Percentiles rank a stretch among this genome's conserved stretches.
These are phyloP conservation scores for Aspergillus coremiiformis DNA, from an alignment of 495 filamentous ascomycete genomes.

Conservation along the genomic window DNA sequence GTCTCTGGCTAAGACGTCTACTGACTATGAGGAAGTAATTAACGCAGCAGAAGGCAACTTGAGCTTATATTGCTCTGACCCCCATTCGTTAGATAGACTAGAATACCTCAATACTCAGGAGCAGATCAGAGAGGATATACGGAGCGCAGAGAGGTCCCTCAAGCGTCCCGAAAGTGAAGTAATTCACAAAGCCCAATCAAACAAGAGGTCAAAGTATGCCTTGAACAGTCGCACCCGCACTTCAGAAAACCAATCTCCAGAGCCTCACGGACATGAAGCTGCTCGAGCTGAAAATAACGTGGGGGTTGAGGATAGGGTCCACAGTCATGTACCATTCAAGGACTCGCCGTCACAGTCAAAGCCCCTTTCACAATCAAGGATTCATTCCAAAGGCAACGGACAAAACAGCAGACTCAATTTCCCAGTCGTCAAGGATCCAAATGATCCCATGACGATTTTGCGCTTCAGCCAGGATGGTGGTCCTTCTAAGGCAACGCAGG, in stretches of 20 bases:
- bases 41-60: background rate
- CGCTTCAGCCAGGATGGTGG: conserved; percentile 61
- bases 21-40: background rate
- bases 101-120: background rate
- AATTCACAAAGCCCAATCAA: background rate
- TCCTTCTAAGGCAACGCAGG: conserved; percentile 32
- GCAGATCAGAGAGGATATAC: background rate
- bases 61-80: background rate
- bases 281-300: background rate
- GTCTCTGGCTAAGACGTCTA: background rate
- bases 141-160: conserved; percentile 4
- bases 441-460: conserved; percentile 54
- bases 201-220: conserved; percentile 20
- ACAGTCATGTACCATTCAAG: background rate
- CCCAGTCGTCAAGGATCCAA: conserved; percentile 72
- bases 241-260: background rate
- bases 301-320: background rate
- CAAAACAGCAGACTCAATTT: conserved; percentile 48
- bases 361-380: conserved; percentile 23
- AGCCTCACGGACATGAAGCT: background rate
- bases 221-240: background rate
- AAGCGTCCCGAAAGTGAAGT: conserved; percentile 9
- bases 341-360: conserved; percentile 14
- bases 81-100: background rate
- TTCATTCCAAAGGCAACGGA: conserved; percentile 17